Evolutionary conservation across 2,329 filamentous ascomycete species (phyloP), one percentile per base, ranked within the genome.

Genomic region (Parastagonospora avenae): DNA sequence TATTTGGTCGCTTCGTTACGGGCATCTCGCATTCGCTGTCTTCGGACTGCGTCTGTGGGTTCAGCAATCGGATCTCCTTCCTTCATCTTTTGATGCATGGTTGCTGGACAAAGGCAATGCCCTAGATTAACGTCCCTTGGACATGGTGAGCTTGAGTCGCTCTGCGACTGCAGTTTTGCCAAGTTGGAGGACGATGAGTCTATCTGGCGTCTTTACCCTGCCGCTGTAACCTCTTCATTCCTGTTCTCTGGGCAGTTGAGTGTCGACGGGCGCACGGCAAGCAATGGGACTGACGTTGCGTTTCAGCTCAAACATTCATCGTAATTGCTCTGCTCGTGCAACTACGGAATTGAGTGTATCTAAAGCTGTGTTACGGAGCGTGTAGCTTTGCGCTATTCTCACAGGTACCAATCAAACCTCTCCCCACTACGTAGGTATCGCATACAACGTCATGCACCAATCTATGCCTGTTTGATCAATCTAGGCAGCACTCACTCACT

Each of bases 51-150:
- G 55, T 55, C 43, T 62, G 62, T 68, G 68, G 70, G 67, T 70
- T 58, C 60, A 67, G 51, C 62, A 67, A 60, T 57, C 52, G 47
- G 60, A 60, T 42, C 9, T 41, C n/a, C 42, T 52, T 53, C 57
- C 50, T 49, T 15, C 57, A 59, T 61, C 57, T 56, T 42, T 42
- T 19, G 64, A 59, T 65, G 57, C 35, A 63, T 70, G 60, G 59
- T 60, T 69, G 61, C 53, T 71, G 65, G 50, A 61, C 68, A 73
- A 73, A 73, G 70, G 70, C 70, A 66, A 55, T 57, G 57, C 65
- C 68, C 70, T 24, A 73, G 50, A 73, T 47, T 24, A 64, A 70
- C 44, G 52, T 52, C 39, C 46, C 45, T 40, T 15, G 43, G 46
- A 45, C 35, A 52, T 27, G 33, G 30, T 16, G 37, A 49, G 29